phyloP scores from a whole-genome alignment of 805 yeast species.

The Saturnispora ahearnii region DNA sequence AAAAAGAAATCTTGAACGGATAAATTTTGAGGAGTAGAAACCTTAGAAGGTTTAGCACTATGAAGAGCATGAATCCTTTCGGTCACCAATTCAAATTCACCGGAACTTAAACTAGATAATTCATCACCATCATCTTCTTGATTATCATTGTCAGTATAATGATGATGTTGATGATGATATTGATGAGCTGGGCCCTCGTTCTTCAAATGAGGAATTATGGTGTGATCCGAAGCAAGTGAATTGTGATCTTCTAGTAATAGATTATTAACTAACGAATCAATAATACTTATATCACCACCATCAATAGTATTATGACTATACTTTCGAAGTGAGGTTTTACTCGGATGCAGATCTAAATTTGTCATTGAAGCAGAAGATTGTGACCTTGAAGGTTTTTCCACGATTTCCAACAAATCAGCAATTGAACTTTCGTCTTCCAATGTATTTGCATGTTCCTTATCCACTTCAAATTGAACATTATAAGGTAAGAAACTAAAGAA shows the following conservation, averaged over 20 bases:
- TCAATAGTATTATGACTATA: not conserved
- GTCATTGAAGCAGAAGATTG: not conserved
- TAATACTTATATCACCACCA: constrained; percentile 4
- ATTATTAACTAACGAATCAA: constrained; percentile 1
- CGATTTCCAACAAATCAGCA: constrained; percentile 23
- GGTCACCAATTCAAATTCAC: constrained; percentile 1
- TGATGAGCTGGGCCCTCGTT: not conserved
- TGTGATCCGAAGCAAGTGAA: not conserved
- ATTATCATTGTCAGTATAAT: too few relatives aligned
- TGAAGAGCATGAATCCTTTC: constrained; percentile 5
- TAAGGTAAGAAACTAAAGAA: constrained; percentile 54
- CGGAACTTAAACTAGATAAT: constrained; percentile 2
- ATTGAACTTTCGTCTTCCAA: constrained; percentile 13
- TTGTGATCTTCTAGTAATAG: not conserved
- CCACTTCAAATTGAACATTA: constrained; percentile 59
- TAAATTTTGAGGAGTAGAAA: constrained; percentile 16
- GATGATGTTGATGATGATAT: too few relatives aligned
- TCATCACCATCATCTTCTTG: constrained; percentile 13
- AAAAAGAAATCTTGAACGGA: constrained; percentile 50
- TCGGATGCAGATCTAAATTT: not conserved
- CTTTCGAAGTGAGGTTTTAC: not conserved
- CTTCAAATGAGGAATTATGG: not conserved
- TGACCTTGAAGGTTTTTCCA: constrained; percentile 8
- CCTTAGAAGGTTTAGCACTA: not conserved
- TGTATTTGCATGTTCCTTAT: constrained; percentile 11